Conservation (phyloP, 2,329 filamentous ascomycete genomes). For the Epichloe sibirici region DNA sequence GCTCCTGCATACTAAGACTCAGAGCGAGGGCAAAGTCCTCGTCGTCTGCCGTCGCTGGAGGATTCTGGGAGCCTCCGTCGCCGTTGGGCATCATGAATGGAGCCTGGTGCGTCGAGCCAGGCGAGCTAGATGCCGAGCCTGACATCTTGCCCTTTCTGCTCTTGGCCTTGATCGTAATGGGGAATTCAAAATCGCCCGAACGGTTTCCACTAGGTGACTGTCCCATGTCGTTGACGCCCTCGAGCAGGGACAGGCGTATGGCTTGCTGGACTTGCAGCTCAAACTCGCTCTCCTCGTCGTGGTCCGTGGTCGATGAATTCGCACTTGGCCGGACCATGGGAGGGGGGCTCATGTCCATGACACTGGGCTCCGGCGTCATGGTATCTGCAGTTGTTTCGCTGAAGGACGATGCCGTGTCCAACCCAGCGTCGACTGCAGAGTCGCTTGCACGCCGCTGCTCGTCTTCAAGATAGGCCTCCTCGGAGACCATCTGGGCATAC, state of each 20-base stretch:
- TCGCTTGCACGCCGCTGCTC: conserved; percentile 43
- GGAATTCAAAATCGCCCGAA: conserved; percentile 38
- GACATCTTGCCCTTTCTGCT: conserved; percentile 28
- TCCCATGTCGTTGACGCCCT: conserved; percentile 36
- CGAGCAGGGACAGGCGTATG: conserved; percentile 47
- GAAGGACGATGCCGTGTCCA: conserved; percentile 30
- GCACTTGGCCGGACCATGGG: conserved; percentile 8
- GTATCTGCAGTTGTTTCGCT: conserved; percentile 33
- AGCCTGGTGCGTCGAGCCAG: conserved; percentile 23
- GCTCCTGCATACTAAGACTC: conserved; percentile 46
- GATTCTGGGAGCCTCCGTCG: conserved; percentile 8
- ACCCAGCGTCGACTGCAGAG: conserved; percentile 35
- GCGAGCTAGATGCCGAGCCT: conserved; percentile 18
- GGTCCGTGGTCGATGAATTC: neutral
- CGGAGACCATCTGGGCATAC: conserved; percentile 55
- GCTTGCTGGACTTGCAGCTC: conserved; percentile 51
- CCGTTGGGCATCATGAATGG: conserved; percentile 13
- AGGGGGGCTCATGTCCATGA: conserved; percentile 27
- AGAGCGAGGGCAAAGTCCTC: conserved; percentile 50
- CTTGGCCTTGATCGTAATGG: conserved; percentile 36
- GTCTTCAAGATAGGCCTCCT: conserved; percentile 45
- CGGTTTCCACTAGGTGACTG: conserved; percentile 33
- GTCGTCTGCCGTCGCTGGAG: conserved; percentile 21
- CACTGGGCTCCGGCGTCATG: conserved; percentile 42
- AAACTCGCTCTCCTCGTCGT: conserved; percentile 37